Evolutionary conservation across 2,329 filamentous ascomycete genomes (phyloP), one percentile per base, ranked within the genome.

Genomic region (Karstenula rhodostoma): DNA sequence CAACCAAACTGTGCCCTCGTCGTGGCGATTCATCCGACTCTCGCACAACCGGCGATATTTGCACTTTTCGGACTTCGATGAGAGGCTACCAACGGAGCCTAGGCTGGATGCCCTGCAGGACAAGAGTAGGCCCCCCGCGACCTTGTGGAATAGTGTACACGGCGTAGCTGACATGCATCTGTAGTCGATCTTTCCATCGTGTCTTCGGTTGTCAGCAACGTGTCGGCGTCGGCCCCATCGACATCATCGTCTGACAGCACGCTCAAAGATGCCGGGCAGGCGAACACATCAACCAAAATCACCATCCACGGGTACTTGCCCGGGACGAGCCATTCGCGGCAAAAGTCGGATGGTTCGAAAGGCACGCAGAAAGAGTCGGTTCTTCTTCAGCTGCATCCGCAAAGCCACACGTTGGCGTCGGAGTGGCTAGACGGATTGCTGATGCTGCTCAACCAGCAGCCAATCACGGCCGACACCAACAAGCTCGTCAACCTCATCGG

Each of bases 401-500:
- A 88, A 60, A 91, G 88, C 60, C 90, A 95, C 74, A 92, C 88
- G 65, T 82, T 95, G 50, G 95, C 95, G 10, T 96, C 93, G 0
- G 95, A 99, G 79, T 99, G 95, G 95, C 85, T 99, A 5, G 95
- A 99, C 76, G 95, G 95, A 0, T 81, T 99, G 65, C 84, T 98
- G 58, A 96, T 99, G 93, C 84, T 99, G 57, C 85, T 99, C 25
- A 93, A 96, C 73, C 95, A 99, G 78, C 88, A 94, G 60, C 95
- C 95, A 22, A 97, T 99, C 74, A 99, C 95, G n/a, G 88, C 93
- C 2, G 94, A 98, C 80, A 98, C 95, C 37, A 94, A 90, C 75
- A 96, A 95, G 78, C 82, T 98, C 63, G 90, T 97, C 56, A 88
- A 89, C 57, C 82, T 97, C 70, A 91, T 98, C 61, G 89, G 89